Conservation (phyloP, 805 yeast genomes). For the Monosporozyma aquatica region DNA sequence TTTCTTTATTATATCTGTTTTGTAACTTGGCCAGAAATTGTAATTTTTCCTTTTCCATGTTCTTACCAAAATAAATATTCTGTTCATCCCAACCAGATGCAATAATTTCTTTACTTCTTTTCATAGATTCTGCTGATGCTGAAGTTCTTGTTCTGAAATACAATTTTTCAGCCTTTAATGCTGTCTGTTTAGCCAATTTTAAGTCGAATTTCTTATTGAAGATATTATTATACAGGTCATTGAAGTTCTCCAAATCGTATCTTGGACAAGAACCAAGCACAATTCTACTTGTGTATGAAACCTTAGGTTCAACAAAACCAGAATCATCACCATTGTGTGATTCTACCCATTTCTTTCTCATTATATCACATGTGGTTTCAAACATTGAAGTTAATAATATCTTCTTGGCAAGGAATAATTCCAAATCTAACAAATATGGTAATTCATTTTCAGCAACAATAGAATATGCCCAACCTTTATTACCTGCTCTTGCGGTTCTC, state of each 20-base stretch:
- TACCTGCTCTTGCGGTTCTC: slow-evolving; percentile 98
- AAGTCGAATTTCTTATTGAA: slow-evolving; percentile 61
- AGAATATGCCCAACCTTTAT: slow-evolving; percentile 95
- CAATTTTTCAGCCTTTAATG: slow-evolving; percentile 79
- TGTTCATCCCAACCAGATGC: slow-evolving; percentile 83
- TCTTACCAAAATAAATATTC: slow-evolving; percentile 69
- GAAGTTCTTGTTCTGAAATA: slow-evolving; percentile 78
- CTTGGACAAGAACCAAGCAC: slow-evolving; percentile 82
- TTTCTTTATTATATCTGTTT: slow-evolving; percentile 67
- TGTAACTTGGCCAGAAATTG: slow-evolving; percentile 62
- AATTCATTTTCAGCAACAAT: slow-evolving; percentile 76
- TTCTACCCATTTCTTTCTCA: slow-evolving; percentile 38
- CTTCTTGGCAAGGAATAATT: slow-evolving; percentile 79
- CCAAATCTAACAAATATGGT: slow-evolving; percentile 85
- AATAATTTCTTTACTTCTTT: slow-evolving; percentile 71
- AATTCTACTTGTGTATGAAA: slow-evolving; percentile 64
- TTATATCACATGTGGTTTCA: slow-evolving; percentile 47
- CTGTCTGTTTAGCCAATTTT: slow-evolving; percentile 53
- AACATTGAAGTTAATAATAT: slow-evolving; percentile 62
- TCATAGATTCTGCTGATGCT: slow-evolving; percentile 80
- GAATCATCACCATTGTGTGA: slow-evolving; percentile 31
- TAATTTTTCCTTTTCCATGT: slow-evolving; percentile 64
- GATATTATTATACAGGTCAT: slow-evolving; percentile 60
- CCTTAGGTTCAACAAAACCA: slow-evolving; percentile 41
- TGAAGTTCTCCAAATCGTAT: slow-evolving; percentile 52